Base-by-base conservation (phyloP, 805 yeast genomes). In the Suhomyces tanzawaensis region DNA sequence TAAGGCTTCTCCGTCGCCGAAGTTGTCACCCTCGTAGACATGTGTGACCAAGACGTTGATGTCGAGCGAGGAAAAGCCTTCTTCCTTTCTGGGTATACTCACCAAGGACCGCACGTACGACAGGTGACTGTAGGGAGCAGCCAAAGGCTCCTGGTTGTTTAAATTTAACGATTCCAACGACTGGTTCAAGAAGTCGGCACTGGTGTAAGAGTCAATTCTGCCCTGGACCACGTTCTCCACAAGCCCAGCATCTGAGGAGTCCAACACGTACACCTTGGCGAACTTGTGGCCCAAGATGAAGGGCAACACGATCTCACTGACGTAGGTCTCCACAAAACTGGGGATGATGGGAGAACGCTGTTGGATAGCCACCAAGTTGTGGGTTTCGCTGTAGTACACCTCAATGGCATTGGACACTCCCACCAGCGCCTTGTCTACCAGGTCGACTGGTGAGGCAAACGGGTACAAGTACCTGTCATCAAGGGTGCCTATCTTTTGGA, bases 1-100 rank as follows among this genome's bases (percentile, higher is more conserved):
- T 43, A 83, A 58, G 7, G 54, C 44, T 29, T 66, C 66, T 6
- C 95, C 93, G 57, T 89, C 96, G 15, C 59, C 53, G 19, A 81
- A 74, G 57, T 91, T 91, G 58, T 90, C 97, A 23, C 98, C 97
- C 57, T 90, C 97, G 58, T 86, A 88, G 1, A 83, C 95, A 55
- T 72, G 81, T 13, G 77, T 67, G 8, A 77, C 75, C n/a, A 76
- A 44, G 3, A 74, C 72, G n/a, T 52, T 57, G 15, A 70, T 55
- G 7, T 52, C 51, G 36, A 53, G 25, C 19, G 22, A 17, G 15
- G 31, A 14, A 19, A 41, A 30, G 3, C 14, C 22, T 7, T 37
- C 32, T 12, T 32, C 31, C 13, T 37, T 36, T 4, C 38, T 43
- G 6, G 43, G n/a, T 4, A 37, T 36, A 1, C 41, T 35, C n/a